Conservation (phyloP, 2,329 filamentous ascomycete genomes). For the Epichloe sibirici region DNA sequence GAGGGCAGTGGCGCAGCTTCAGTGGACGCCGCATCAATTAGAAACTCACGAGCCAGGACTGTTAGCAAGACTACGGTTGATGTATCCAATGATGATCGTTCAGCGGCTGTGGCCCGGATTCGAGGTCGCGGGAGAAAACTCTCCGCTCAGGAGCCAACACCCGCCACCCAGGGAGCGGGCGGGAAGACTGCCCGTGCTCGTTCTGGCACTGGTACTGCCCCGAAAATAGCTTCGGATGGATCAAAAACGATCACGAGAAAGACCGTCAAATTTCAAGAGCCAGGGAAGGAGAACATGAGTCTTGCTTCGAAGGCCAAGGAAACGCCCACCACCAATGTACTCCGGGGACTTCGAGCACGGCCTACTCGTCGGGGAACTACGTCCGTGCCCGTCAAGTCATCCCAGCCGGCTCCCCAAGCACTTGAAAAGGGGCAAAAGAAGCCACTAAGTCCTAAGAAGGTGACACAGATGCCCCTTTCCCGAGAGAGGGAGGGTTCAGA, state of each 20-base stretch:
- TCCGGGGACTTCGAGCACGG: conserved; percentile 25
- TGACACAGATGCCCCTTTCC: conserved; percentile 40
- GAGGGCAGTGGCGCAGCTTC: conserved; percentile 7
- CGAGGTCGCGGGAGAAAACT: conserved; percentile 34
- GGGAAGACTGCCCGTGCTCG: conserved; percentile 21
- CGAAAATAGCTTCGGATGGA: conserved; percentile 20
- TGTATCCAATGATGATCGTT: conserved; percentile 11
- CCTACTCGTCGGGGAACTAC: conserved; percentile 31
- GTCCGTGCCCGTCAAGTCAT: conserved; percentile 20
- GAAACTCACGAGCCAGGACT: conserved; percentile 14
- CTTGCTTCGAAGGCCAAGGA: conserved; percentile 28
- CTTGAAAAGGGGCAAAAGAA: conserved; percentile 22
- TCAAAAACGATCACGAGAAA: conserved; percentile 41
- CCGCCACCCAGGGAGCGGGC: conserved; percentile 13
- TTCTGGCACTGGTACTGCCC: conserved; percentile 10
- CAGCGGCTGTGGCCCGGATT: conserved; percentile 9
- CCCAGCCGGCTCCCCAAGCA: conserved; percentile 3
- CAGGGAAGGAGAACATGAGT: conserved; percentile 51
- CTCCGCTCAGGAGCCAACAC: conserved; percentile 14
- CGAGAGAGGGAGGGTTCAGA: conserved; percentile 38
- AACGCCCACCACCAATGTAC: conserved; percentile 13
- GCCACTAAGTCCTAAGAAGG: conserved; percentile 53
- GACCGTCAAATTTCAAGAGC: conserved; percentile 50
- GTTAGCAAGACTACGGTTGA: conserved; percentile 16
- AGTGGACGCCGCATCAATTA: background rate